Base-by-base conservation (phyloP, 352 stramenopile genomes). In the Pythium aphanidermatum region DNA sequence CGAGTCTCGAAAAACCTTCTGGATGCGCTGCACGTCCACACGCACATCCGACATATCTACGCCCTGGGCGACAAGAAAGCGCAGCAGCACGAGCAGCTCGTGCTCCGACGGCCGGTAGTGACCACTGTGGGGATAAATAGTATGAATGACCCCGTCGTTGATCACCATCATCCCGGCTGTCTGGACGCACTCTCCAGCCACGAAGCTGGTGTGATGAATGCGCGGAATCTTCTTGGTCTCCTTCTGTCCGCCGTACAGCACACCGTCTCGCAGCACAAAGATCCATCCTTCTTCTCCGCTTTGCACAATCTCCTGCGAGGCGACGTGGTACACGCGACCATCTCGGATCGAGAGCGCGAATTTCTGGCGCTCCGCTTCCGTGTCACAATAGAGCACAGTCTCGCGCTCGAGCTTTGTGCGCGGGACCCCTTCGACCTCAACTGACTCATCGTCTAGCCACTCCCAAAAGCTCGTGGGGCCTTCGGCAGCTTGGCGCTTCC, bases 161-260 rank as follows among this genome's bases (percentile, higher is more conserved):
- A 97, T 83, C 37, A 97, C 96, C 63, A 99, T 95, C 70, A 99
- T 98, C 14, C 95, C 95, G 24, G 95, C 95, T 8, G 95, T 95
- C 60, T 97, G 86, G 25, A 98, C 95, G 50, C 92, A 97, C 54
- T 98, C 96, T 26, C 95, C 95, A 16, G 80, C 92, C 40, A 98
- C 97, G 57, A 99, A 98, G 43, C 92, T 98, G 11, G 92, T 98
- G 65, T 99, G 95, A 60, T 99, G 95, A 56, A 99, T 98, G 35
- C 95, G 86, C 45, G 93, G 83, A 42, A 83, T 84, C 45, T 92
- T 87, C 55, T 87, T 89, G 31, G 91, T 98, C 46, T 97, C 88
- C 48, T 98, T 98, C 54, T 96, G 79, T 0, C 81, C 81, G 20
- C 87, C 94, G 67, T 98, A 98, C 12, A 98, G 64, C 11, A 92